These are phyloP conservation scores for Suillus occidentalis DNA, from an alignment of 768 basidiomycete species.

Conservation along the genomic window DNA sequence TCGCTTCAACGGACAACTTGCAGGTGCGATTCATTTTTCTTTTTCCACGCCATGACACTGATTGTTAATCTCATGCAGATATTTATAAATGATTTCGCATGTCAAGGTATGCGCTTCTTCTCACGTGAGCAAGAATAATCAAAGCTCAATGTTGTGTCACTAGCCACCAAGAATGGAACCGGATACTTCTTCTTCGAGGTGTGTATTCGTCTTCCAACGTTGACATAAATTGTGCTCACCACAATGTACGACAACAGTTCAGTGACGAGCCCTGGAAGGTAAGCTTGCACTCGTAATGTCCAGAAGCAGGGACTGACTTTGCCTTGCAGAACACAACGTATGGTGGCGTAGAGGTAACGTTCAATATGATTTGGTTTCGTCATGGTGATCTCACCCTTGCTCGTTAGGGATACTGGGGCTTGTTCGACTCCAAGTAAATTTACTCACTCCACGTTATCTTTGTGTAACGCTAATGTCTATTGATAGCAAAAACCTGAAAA, in stretches of 20 bases:
- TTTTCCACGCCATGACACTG: neutral
- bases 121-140: slow-evolving; percentile 11
- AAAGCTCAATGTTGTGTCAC: slow-evolving; percentile 15
- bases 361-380: slow-evolving; percentile 4
- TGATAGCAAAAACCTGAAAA: slow-evolving; percentile 68
- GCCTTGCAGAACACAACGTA: slow-evolving; percentile 50
- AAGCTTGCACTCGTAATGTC: slow-evolving; percentile 18
- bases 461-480: slow-evolving; percentile 19
- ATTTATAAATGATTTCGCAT: slow-evolving; percentile 87
- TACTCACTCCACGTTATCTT: neutral
- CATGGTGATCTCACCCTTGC: slow-evolving; percentile 8
- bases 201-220: slow-evolving; percentile 6
- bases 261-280: slow-evolving; percentile 86
- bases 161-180: slow-evolving; percentile 78
- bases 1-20: slow-evolving; percentile 59
- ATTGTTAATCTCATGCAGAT: slow-evolving; percentile 40
- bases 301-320: slow-evolving; percentile 8
- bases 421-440: slow-evolving; percentile 59
- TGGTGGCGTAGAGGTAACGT: slow-evolving; percentile 73
- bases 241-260: slow-evolving; percentile 37
- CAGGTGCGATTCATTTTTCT: slow-evolving; percentile 39
- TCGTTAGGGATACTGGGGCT: slow-evolving; percentile 57
- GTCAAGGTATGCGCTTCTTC: slow-evolving; percentile 35
- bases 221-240: neutral
- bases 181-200: slow-evolving; percentile 89